Evolutionary conservation across 345 rosid species (phyloP).

Genomic region (Tarenaya hassleriana): DNA sequence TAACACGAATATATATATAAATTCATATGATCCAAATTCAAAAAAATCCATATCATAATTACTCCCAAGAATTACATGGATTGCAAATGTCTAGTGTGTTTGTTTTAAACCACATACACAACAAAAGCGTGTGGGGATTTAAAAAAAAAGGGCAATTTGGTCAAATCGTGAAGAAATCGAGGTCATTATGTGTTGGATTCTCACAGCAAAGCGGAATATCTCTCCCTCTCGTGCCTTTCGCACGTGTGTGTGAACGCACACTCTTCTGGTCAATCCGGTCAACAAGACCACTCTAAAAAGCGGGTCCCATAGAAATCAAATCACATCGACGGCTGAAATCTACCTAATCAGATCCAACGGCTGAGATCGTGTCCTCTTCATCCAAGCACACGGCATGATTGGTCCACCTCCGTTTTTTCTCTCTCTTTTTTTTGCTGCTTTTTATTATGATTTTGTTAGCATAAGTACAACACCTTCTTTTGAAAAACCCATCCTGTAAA

Average conservation of each 20-base stretch:
- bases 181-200: conserved; percentile 9
- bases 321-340: too few relatives aligned
- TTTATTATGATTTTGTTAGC: conserved; percentile 33
- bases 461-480: too few relatives aligned
- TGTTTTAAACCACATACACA: too few relatives aligned
- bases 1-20: too few relatives aligned
- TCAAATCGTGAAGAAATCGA: background rate
- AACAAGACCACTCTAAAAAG: too few relatives aligned
- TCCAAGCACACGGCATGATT: conserved; percentile 38
- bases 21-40: too few relatives aligned
- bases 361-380: conserved; percentile 16
- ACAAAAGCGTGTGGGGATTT: too few relatives aligned
- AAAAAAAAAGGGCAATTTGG: background rate
- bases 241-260: conserved; percentile 34
- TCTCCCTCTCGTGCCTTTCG: background rate
- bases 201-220: conserved; percentile 18
- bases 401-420: conserved; percentile 28
- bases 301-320: too few relatives aligned
- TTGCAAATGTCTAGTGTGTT: too few relatives aligned
- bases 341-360: conserved; percentile 27
- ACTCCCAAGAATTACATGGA: too few relatives aligned
- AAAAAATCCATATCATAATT: too few relatives aligned
- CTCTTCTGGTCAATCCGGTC: conserved; percentile 18
- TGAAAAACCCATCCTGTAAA: conserved; percentile 15
- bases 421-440: conserved; percentile 22